phyloP scores from a whole-genome alignment of 257 asterid genomes.

The Fraxinus quadrangulata region DNA sequence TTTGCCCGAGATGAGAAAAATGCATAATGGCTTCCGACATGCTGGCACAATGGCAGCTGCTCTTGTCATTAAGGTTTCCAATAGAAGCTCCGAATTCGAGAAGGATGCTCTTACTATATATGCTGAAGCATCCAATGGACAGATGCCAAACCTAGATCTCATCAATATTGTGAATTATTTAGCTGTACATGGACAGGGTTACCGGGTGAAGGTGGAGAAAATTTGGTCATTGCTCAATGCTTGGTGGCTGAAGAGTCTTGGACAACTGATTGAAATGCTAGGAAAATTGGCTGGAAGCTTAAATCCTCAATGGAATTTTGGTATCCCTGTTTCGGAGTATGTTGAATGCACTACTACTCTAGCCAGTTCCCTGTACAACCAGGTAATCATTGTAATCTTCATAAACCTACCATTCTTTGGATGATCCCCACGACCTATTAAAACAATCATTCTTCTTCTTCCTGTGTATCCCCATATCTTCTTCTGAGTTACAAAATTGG shows the following conservation, averaged over 20 bases:
- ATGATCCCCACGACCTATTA: neutral
- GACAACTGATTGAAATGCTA: slow-evolving; percentile 52
- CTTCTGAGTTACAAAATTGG: neutral
- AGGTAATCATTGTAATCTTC: slow-evolving; percentile 49
- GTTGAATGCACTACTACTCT: slow-evolving; percentile 90
- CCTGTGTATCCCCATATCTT: neutral
- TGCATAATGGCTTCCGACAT: slow-evolving; percentile 60
- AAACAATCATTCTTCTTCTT: neutral
- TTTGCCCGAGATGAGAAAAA: slow-evolving; percentile 24
- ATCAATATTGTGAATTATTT: slow-evolving; percentile 82
- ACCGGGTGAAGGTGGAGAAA: slow-evolving; percentile 76
- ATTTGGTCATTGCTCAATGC: slow-evolving; percentile 69
- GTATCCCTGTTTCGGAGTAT: slow-evolving; percentile 69
- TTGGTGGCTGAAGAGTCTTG: slow-evolving; percentile 71
- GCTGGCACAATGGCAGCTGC: slow-evolving; percentile 99
- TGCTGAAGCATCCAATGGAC: slow-evolving; percentile 98
- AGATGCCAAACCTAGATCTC: slow-evolving; percentile 97
- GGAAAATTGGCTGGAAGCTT: slow-evolving; percentile 71
- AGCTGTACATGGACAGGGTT: slow-evolving; percentile 90
- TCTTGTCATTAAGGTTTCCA: slow-evolving; percentile 81
- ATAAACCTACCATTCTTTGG: slow-evolving; percentile 12
- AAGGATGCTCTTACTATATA: slow-evolving; percentile 74
- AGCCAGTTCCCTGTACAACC: slow-evolving; percentile 84
- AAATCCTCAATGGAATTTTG: slow-evolving; percentile 82
- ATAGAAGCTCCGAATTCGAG: slow-evolving; percentile 49